These are phyloP conservation scores for Schizonepeta tenuifolia DNA, from an alignment of 257 asterid species.

Conservation along the genomic window DNA sequence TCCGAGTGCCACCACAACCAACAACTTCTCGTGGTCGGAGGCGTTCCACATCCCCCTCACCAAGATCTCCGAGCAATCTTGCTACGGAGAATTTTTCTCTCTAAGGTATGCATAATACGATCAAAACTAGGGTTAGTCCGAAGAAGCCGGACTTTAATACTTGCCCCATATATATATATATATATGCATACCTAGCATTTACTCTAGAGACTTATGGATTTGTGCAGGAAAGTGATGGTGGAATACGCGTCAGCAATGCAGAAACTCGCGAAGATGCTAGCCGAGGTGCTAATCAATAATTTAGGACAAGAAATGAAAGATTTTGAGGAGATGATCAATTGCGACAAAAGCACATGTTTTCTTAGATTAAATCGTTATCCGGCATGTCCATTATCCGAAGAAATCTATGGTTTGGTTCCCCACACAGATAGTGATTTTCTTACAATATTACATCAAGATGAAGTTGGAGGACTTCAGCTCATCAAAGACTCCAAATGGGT, in stretches of 20 bases:
- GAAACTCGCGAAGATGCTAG: slow-evolving; percentile 49
- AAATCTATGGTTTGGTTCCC: slow-evolving; percentile 59
- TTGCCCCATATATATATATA: no score
- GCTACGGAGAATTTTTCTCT: slow-evolving; percentile 57
- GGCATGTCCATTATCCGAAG: slow-evolving; percentile 41
- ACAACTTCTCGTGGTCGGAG: slow-evolving; percentile 75
- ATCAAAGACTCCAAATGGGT: slow-evolving; percentile 73
- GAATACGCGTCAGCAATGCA: slow-evolving; percentile 72
- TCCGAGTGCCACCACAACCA: slow-evolving; percentile 52
- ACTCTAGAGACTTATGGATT: no score
- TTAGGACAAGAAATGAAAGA: slow-evolving; percentile 36
- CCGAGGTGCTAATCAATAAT: slow-evolving; percentile 50
- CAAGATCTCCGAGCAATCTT: slow-evolving; percentile 50
- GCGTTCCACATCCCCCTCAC: slow-evolving; percentile 69
- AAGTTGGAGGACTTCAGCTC: slow-evolving; percentile 80
- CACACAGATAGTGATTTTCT: slow-evolving; percentile 82
- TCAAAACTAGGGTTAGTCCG: neutral
- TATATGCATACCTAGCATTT: no score
- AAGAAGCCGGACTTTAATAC: neutral
- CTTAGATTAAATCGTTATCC: slow-evolving; percentile 68
- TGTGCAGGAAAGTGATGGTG: slow-evolving; percentile 61
- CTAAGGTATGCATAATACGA: slow-evolving; percentile 47
- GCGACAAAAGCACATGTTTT: slow-evolving; percentile 63
- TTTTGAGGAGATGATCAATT: slow-evolving; percentile 40
- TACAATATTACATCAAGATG: slow-evolving; percentile 73